These are phyloP conservation scores for Aureobasidium sp. DNA, from an alignment of 2,329 filamentous ascomycete species.

Conservation along the genomic window DNA sequence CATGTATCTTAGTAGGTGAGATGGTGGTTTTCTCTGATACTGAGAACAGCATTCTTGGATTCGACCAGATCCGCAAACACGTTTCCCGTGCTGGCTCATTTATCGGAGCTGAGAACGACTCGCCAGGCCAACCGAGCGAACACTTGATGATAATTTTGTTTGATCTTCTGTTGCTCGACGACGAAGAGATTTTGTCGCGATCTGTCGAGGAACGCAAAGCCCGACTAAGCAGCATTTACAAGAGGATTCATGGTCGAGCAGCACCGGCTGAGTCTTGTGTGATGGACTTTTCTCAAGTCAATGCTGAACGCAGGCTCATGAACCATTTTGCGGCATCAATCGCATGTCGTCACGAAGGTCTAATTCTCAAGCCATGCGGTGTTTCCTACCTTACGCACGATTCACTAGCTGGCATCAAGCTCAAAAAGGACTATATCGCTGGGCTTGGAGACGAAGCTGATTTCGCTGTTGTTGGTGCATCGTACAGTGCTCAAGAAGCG, in stretches of 20 bases:
- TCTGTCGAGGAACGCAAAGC: constrained; percentile 52
- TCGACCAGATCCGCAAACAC: constrained; percentile 76
- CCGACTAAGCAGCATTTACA: constrained; percentile 49
- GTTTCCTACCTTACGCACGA: constrained; percentile 59
- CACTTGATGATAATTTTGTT: constrained; percentile 55
- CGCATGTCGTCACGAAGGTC: constrained; percentile 59
- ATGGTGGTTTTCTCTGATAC: constrained; percentile 67
- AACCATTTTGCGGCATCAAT: constrained; percentile 61
- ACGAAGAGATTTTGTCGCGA: constrained; percentile 42
- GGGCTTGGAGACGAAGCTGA: constrained; percentile 76
- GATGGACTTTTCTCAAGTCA: constrained; percentile 53
- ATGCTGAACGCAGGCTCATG: constrained; percentile 48
- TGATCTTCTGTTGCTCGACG: constrained; percentile 49
- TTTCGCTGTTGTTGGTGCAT: constrained; percentile 68
- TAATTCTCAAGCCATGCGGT: constrained; percentile 68
- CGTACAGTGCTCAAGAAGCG: constrained; percentile 57
- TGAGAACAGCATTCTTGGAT: constrained; percentile 58
- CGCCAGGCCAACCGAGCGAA: constrained; percentile 46
- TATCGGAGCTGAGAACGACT: constrained; percentile 60
- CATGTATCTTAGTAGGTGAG: constrained; percentile 78
- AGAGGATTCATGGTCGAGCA: constrained; percentile 50
- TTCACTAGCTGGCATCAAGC: constrained; percentile 54
- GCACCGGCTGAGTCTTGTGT: constrained; percentile 57
- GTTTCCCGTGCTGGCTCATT: constrained; percentile 63
- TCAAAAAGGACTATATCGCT: constrained; percentile 79